phyloP scores from a whole-genome alignment of 2,329 filamentous ascomycete species.

The Cylindrodendrum hubeiense region DNA sequence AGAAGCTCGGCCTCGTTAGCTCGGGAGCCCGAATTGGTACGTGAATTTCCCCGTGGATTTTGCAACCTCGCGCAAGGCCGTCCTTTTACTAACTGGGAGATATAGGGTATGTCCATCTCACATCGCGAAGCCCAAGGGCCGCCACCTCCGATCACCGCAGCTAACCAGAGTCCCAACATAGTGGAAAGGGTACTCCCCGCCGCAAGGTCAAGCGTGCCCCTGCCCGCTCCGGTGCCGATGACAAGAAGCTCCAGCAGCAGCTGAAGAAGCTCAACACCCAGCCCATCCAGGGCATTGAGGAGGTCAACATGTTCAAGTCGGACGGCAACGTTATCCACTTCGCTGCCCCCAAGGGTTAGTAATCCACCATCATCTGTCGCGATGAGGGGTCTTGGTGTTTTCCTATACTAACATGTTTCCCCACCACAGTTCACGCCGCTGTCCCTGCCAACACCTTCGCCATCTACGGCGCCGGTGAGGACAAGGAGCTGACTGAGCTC shows the following conservation, averaged over 20 bases:
- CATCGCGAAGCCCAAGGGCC: constrained; percentile 26
- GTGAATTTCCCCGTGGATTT: constrained; percentile 50
- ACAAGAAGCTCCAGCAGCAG: constrained; percentile 98
- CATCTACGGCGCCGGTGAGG: constrained; percentile 98
- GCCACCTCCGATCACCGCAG: constrained; percentile 37
- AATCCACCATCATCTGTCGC: constrained; percentile 28
- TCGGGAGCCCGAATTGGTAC: constrained; percentile 73
- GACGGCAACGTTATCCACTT: constrained; percentile 99
- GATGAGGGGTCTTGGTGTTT: constrained; percentile 32
- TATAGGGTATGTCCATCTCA: constrained; percentile 52
- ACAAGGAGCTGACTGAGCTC: constrained; percentile 99
- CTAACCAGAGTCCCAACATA: constrained; percentile 47
- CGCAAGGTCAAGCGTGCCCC: constrained; percentile 99
- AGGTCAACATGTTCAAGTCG: constrained; percentile 99
- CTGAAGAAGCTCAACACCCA: constrained; percentile 99
- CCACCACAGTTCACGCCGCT: constrained; percentile 85
- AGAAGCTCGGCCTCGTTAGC: constrained; percentile 63
- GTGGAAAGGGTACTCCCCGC: constrained; percentile 98
- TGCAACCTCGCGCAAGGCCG: neutral
- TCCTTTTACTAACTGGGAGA: constrained; percentile 29
- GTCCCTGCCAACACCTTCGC: constrained; percentile 99
- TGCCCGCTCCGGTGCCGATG: constrained; percentile 91
- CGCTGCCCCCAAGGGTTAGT: constrained; percentile 93
- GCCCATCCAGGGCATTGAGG: constrained; percentile 99
- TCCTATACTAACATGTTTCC: constrained; percentile 31